These are phyloP conservation scores for Escovopsis sp. DNA, from an alignment of 2,329 filamentous ascomycete genomes.

Conservation along the genomic window DNA sequence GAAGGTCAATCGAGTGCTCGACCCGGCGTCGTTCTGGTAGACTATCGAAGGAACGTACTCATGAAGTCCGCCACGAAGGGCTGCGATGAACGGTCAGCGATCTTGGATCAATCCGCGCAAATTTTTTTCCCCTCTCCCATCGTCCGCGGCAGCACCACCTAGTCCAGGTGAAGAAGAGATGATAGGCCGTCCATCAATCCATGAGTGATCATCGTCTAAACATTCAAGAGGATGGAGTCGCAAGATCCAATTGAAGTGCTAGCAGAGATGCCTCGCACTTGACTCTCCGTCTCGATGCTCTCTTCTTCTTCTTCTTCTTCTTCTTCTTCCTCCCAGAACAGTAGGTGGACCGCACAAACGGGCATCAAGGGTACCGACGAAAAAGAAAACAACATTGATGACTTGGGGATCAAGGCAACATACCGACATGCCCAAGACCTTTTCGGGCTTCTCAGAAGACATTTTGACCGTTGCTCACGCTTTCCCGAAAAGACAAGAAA, in stretches of 20 bases:
- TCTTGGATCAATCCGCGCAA: conserved; percentile 3
- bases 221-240: not conserved
- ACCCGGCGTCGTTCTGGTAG: conserved; percentile 7
- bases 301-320: too few relatives aligned
- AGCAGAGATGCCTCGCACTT: not conserved
- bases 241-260: conserved; percentile 10
- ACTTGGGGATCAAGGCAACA: conserved; percentile 21
- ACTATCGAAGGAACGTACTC: conserved; percentile 53
- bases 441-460: conserved; percentile 39
- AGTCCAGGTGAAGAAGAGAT: not conserved
- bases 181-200: not conserved
- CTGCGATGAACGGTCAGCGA: conserved; percentile 27
- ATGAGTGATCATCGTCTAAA: not conserved
- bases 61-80: conserved; percentile 97
- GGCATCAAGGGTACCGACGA: conserved; percentile 6
- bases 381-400: conserved; percentile 2
- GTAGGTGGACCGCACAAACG: too few relatives aligned
- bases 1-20: not conserved
- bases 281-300: conserved; percentile 4
- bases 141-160: not conserved
- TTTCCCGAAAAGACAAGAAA: conserved; percentile 33
- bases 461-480: conserved; percentile 32
- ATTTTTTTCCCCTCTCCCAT: conserved; percentile 4
- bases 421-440: conserved; percentile 55
- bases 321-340: too few relatives aligned